Evolutionary conservation across 352 stramenopile genomes (phyloP).

Genomic region (Blastocystis sp.): DNA sequence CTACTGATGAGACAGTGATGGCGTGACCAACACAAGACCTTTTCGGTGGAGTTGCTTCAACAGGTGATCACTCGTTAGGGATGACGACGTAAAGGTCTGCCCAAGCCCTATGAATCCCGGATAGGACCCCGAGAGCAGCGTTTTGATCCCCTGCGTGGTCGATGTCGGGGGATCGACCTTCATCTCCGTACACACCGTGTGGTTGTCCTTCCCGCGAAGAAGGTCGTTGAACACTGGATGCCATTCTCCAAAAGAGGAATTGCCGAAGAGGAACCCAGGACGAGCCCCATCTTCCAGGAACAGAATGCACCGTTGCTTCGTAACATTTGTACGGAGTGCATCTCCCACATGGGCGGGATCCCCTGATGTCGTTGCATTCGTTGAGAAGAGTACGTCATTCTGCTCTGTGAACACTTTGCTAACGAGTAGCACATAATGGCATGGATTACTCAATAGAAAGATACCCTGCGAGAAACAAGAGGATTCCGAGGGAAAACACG

Average conservation of each 20-base stretch:
- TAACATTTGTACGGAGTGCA: neutral
- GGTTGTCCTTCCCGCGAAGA: neutral
- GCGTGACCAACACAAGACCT: neutral
- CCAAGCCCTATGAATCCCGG: conserved; percentile 53
- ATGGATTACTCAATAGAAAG: conserved; percentile 47
- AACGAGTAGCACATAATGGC: neutral
- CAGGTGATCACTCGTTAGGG: conserved; percentile 22
- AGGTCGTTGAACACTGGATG: conserved; percentile 29
- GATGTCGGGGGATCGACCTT: conserved; percentile 55
- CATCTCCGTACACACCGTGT: conserved; percentile 67
- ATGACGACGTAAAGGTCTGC: conserved; percentile 53
- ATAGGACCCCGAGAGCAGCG: conserved; percentile 36
- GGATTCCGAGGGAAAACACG: conserved; percentile 38
- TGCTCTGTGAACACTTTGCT: conserved; percentile 4
- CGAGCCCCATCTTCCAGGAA: conserved; percentile 66
- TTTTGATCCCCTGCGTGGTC: conserved; percentile 69
- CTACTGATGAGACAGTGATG: neutral
- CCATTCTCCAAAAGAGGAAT: conserved; percentile 2
- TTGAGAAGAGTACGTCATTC: conserved; percentile 6
- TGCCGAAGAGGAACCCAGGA: conserved; percentile 60
- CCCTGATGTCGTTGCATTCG: neutral
- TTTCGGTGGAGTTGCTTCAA: conserved; percentile 14
- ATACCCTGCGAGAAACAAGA: conserved; percentile 36
- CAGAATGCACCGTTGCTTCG: conserved; percentile 10
- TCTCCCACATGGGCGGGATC: neutral